Conservation (phyloP, 140 eudicot species). For the Erigeron philadelphicus region DNA sequence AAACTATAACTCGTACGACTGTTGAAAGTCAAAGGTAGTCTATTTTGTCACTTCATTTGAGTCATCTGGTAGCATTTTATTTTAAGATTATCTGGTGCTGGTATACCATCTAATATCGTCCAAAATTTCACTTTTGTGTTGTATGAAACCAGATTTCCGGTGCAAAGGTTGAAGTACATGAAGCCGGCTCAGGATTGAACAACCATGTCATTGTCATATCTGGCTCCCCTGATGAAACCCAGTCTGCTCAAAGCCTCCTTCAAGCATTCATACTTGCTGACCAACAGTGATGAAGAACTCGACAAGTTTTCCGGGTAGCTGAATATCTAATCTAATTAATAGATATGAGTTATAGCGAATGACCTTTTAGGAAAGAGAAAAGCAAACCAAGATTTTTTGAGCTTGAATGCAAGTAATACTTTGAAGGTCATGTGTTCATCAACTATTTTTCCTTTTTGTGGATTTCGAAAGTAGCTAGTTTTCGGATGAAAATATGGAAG, state of each 20-base stretch:
- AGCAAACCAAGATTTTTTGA: neutral
- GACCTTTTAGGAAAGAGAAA: neutral
- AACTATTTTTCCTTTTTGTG: neutral
- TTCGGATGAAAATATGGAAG: neutral
- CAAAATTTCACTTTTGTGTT: slow-evolving; percentile 6
- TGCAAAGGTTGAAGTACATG: slow-evolving; percentile 56
- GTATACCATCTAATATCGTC: slow-evolving; percentile 5
- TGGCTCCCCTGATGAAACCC: slow-evolving; percentile 68
- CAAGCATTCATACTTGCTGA: slow-evolving; percentile 73
- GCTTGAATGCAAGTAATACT: slow-evolving; percentile 9
- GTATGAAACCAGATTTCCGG: slow-evolving; percentile 62
- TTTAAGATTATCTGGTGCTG: neutral
- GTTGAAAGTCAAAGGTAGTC: neutral
- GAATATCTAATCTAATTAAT: neutral
- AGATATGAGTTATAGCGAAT: neutral
- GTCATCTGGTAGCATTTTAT: neutral
- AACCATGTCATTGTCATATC: slow-evolving; percentile 53
- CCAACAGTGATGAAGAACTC: slow-evolving; percentile 31
- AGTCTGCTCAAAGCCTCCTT: slow-evolving; percentile 78
- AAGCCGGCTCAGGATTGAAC: slow-evolving; percentile 41
- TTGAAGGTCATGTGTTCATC: neutral
- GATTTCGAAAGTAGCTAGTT: slow-evolving; percentile 12
- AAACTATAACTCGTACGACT: neutral
- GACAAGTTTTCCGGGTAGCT: neutral
- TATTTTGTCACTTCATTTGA: neutral